A percentile compares a stretch with the other conserved stretches of the same genome.
These are phyloP conservation scores for Apostasia shenzhenica DNA, from an alignment of 106 monocot genomes.

Conservation along the genomic window DNA sequence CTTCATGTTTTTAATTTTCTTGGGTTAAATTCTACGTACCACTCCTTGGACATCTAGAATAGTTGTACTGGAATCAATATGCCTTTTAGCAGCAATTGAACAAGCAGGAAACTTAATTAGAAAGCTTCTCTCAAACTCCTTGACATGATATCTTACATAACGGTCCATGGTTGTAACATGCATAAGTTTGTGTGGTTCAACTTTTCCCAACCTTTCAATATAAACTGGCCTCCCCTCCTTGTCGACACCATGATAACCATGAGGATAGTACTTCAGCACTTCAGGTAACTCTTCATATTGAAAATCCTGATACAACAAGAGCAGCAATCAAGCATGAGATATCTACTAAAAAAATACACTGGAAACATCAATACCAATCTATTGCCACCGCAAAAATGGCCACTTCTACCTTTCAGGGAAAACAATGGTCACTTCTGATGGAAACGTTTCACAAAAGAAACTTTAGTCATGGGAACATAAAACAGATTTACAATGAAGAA, in stretches of 20 bases:
- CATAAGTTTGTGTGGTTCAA: conserved; percentile 67
- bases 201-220: conserved; percentile 63
- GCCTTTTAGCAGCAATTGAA: conserved; percentile 71
- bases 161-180: conserved; percentile 61
- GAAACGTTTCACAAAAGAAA: too few relatives aligned
- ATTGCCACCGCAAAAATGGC: too few relatives aligned
- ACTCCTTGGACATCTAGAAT: conserved; percentile 81
- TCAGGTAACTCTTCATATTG: conserved; percentile 38
- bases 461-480: too few relatives aligned
- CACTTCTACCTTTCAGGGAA: too few relatives aligned
- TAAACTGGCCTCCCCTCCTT: conserved; percentile 71
- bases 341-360: too few relatives aligned
- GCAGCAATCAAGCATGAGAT: neutral
- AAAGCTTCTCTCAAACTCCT: conserved; percentile 60
- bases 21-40: conserved; percentile 22
- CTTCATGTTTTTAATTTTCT: neutral
- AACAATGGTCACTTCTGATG: too few relatives aligned
- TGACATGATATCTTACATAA: conserved; percentile 54
- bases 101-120: conserved; percentile 72
- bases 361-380: too few relatives aligned
- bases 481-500: too few relatives aligned
- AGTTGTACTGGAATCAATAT: conserved; percentile 77
- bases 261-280: conserved; percentile 58
- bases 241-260: conserved; percentile 74
- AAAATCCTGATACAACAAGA: conserved; percentile 38